phyloP scores from a whole-genome alignment of 2,329 filamentous ascomycete genomes.

The Hirsutella rhossiliensis region DNA sequence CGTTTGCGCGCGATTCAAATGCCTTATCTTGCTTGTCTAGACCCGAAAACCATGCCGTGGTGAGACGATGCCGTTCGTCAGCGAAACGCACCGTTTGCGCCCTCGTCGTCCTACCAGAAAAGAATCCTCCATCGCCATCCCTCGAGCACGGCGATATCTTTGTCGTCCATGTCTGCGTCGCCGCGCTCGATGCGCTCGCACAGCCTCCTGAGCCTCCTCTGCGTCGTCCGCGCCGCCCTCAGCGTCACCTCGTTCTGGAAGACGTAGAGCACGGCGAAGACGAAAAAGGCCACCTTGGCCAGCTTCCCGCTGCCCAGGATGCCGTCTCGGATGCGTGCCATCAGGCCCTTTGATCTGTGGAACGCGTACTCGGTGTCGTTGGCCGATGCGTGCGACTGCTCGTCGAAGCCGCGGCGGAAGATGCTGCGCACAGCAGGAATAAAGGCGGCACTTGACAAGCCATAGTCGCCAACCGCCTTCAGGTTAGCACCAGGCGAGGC shows the following conservation, averaged over 20 bases:
- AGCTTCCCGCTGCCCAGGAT: conserved; percentile 31
- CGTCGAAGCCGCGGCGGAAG: conserved; percentile 31
- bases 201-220: conserved; percentile 36
- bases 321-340: conserved; percentile 34
- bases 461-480: too few relatives aligned
- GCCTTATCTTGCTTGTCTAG: too few relatives aligned
- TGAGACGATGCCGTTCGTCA: too few relatives aligned
- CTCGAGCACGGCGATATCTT: conserved; percentile 35
- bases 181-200: conserved; percentile 34
- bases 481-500: background rate
- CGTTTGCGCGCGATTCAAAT: too few relatives aligned
- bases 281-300: conserved; percentile 39
- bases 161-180: conserved; percentile 30
- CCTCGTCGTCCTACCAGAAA: conserved; percentile 26
- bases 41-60: too few relatives aligned
- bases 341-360: conserved; percentile 33
- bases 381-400: conserved; percentile 22
- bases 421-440: conserved; percentile 39
- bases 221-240: conserved; percentile 39
- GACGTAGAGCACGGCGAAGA: conserved; percentile 44
- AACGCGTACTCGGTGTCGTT: conserved; percentile 50
- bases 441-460: conserved; percentile 29
- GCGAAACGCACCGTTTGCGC: too few relatives aligned
- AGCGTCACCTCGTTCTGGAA: conserved; percentile 47
- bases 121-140: conserved; percentile 47